Evolutionary conservation across 352 stramenopile species (phyloP).

Genomic region (Globisporangium splendens): DNA sequence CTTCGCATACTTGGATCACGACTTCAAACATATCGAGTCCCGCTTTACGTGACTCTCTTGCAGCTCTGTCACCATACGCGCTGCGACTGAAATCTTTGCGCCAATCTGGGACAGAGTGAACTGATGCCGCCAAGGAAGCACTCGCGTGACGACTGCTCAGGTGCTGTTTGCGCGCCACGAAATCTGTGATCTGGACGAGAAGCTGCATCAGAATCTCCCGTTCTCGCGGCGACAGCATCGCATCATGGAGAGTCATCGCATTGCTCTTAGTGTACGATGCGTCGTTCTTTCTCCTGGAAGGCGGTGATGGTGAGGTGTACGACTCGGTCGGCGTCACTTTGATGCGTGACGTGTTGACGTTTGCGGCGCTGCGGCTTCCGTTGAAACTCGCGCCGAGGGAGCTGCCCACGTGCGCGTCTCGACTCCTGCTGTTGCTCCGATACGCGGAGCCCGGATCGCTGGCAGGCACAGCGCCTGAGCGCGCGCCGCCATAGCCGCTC

Average conservation of each 20-base stretch:
- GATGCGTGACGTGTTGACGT: conserved; percentile 14
- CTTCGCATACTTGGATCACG: conserved; percentile 50
- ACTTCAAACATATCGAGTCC: conserved; percentile 36
- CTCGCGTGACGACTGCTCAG: conserved; percentile 25
- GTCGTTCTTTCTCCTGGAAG: not conserved
- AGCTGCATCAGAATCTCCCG: conserved; percentile 39
- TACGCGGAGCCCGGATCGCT: too few species aligned
- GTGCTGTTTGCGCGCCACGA: conserved; percentile 45
- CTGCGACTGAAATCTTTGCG: conserved; percentile 15
- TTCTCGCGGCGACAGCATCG: conserved; percentile 14
- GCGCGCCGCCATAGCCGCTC: not conserved
- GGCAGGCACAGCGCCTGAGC: not conserved
- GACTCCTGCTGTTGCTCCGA: not conserved
- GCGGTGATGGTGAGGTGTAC: not conserved
- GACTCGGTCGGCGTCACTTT: conserved; percentile 2
- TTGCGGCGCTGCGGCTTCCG: conserved; percentile 17
- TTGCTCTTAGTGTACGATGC: not conserved
- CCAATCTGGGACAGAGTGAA: conserved; percentile 13
- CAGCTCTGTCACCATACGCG: not conserved
- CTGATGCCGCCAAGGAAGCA: conserved; percentile 9
- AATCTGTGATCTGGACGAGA: conserved; percentile 47
- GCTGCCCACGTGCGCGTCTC: conserved; percentile 6
- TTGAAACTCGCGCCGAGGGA: conserved; percentile 6
- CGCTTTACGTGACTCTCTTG: not conserved
- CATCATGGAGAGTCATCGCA: not conserved